These are phyloP conservation scores for Diaporthe ampelina DNA, from an alignment of 2,329 filamentous ascomycete genomes.

Conservation along the genomic window DNA sequence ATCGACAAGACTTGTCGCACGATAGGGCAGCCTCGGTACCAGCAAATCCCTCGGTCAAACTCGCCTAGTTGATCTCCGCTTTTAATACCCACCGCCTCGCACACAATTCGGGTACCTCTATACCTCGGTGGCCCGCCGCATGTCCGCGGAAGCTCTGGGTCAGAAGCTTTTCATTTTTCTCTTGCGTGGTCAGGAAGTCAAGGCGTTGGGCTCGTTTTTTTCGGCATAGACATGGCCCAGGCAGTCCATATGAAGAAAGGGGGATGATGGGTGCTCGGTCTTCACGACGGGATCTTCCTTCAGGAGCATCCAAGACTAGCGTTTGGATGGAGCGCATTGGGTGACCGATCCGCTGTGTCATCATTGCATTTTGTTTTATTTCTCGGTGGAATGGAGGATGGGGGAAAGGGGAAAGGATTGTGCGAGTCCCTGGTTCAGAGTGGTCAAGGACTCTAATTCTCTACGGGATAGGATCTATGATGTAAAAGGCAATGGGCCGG, in stretches of 20 bases:
- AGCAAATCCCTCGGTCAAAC: constrained; percentile 1
- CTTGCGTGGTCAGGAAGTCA: constrained; percentile 24
- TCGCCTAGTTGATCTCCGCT: neutral
- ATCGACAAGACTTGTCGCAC: neutral
- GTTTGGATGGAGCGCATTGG: constrained; percentile 30
- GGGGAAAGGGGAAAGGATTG: constrained; percentile 2
- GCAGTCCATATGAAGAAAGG: constrained; percentile 26
- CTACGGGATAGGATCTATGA: constrained; percentile 36
- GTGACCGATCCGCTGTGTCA: constrained; percentile 29
- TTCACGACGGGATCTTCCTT: constrained; percentile 14
- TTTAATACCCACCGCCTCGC: neutral
- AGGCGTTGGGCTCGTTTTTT: constrained; percentile 34
- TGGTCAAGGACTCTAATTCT: constrained; percentile 35
- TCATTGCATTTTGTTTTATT: constrained; percentile 36
- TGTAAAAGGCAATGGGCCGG: constrained; percentile 26
- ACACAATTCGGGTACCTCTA: neutral
- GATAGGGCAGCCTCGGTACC: constrained; percentile 7
- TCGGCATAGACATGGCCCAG: constrained; percentile 39
- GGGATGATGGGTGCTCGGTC: constrained; percentile 15
- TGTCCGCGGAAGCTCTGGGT: constrained; percentile 9
- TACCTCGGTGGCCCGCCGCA: constrained; percentile 5
- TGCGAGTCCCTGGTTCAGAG: constrained; percentile 19
- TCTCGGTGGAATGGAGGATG: constrained; percentile 28
- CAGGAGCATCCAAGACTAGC: constrained; percentile 10
- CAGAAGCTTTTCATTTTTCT: constrained; percentile 30